Percentiles rank a stretch among this genome's conserved stretches.
These are phyloP conservation scores for Somion occarium DNA, from an alignment of 1,284 basidiomycete genomes.

Conservation along the genomic window DNA sequence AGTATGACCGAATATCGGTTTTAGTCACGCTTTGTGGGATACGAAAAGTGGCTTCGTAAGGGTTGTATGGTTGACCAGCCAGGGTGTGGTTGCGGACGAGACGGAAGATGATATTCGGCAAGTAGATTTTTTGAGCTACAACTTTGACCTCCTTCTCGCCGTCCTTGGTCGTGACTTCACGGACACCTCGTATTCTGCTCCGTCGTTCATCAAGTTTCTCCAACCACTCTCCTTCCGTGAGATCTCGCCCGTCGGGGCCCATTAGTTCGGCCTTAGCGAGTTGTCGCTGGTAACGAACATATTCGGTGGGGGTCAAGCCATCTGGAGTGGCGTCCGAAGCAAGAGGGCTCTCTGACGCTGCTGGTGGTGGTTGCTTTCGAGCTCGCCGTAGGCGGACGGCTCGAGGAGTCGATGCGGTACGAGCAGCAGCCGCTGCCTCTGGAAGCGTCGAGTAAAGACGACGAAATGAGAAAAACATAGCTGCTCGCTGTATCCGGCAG, in stretches of 20 bases:
- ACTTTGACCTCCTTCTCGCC: conserved; percentile 44
- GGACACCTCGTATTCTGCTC: conserved; percentile 62
- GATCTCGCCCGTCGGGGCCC: conserved; percentile 32
- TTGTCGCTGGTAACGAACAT: conserved; percentile 52
- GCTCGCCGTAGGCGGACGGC: conserved; percentile 68
- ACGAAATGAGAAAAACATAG: conserved; percentile 32
- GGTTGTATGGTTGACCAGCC: conserved; percentile 80
- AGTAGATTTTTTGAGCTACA: conserved; percentile 79
- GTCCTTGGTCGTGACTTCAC: conserved; percentile 31
- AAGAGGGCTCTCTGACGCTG: conserved; percentile 34
- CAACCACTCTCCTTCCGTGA: conserved; percentile 54
- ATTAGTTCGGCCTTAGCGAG: conserved; percentile 49
- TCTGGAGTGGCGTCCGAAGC: conserved; percentile 45
- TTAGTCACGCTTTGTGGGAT: conserved; percentile 85
- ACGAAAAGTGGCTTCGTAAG: conserved; percentile 92
- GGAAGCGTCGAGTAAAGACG: conserved; percentile 49
- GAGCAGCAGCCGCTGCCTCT: conserved; percentile 46
- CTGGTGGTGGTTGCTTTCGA: conserved; percentile 37
- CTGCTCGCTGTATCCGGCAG: background rate
- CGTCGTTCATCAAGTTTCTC: conserved; percentile 49
- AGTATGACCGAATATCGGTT: conserved; percentile 85
- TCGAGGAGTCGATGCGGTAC: conserved; percentile 63
- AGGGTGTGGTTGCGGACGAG: conserved; percentile 84
- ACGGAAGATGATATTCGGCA: conserved; percentile 84
- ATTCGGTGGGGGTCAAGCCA: conserved; percentile 60